Evolutionary conservation across 176 grass and related monocot species (phyloP), one percentile per base, ranked within the genome.

Genomic region (Paspalum vaginatum): DNA sequence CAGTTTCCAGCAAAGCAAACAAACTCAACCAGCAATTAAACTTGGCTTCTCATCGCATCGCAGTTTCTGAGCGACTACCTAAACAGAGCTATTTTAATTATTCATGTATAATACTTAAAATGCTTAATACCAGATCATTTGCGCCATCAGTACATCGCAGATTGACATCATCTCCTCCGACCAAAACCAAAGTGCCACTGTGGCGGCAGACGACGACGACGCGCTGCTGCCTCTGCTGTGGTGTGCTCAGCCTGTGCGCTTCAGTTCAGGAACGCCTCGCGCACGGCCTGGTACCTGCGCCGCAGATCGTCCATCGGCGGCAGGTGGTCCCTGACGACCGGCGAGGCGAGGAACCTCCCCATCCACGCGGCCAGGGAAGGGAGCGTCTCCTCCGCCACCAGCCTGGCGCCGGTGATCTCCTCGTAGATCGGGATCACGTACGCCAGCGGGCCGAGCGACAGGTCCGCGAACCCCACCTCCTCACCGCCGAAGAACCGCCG

Each of bases 401-500:
- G 4, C 47, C 63, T 80, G 53, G 62, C 38, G 17, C 65, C 65
- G 37, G 10, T 13, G 68, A 85, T 79, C 58, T 85, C 83, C 65
- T 85, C 76, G 58, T 79, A 79, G 1, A 85, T 79, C 21, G 83
- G 76, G 18, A 85, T 13, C 57, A 85, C 68, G 45, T 84, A 79
- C 2, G 84, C 46, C 47, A 90, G 0, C 13, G 37, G 13, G 10
- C 88, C 88, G 2, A 90, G 45, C 42, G 74, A 79, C 5, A 87
- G 9, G 38, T 90, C 80, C 2, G 77, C 24, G 56, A 86, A 45
- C 6, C 84, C 88, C 13, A 76, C 27, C 57, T 58, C 57, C 15
- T 87, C 63, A 11, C 88, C 84, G 37, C 38, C 48, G 13, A 87
- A 75, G 69, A 90, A 91, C 16, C 27, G 77, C 32, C 72, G 66